phyloP scores from a whole-genome alignment of 331 rosid genomes.

The Quercus phellos region DNA sequence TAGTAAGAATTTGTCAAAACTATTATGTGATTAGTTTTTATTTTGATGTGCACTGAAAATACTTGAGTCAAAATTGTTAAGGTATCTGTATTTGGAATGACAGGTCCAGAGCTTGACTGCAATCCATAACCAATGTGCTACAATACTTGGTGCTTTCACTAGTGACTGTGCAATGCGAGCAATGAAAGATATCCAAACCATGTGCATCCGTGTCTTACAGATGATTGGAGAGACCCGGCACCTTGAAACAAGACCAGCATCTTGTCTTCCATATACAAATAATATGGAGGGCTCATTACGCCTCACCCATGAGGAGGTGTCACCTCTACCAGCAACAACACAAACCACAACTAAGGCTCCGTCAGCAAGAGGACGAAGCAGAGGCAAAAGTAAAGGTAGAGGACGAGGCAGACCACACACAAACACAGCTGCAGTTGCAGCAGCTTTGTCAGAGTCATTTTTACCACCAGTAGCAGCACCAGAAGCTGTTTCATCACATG shows the following conservation, averaged over 20 bases:
- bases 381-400: slow-evolving; percentile 8
- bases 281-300: background rate
- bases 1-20: slow-evolving; percentile 2
- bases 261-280: background rate
- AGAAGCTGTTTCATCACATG: background rate
- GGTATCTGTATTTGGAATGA: background rate
- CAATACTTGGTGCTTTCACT: slow-evolving; percentile 4
- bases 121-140: slow-evolving; percentile 19
- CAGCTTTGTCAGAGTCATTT: background rate
- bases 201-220: slow-evolving; percentile 17
- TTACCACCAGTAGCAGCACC: background rate
- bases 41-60: too few species aligned
- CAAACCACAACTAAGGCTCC: background rate
- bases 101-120: slow-evolving; percentile 24
- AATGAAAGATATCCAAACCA: slow-evolving; percentile 11
- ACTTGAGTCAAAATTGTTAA: background rate
- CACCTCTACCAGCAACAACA: background rate
- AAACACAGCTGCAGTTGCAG: background rate
- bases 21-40: background rate
- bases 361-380: slow-evolving; percentile 9
- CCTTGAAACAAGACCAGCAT: slow-evolving; percentile 12
- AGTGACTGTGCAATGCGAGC: slow-evolving; percentile 9
- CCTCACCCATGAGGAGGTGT: too few species aligned
- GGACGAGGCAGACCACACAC: background rate
- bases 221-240: slow-evolving; percentile 23